A percentile compares a stretch with the other conserved stretches of the same genome.
phyloP scores from a whole-genome alignment of 805 yeast genomes.

The Wickerhamiella vanderwaltii region DNA sequence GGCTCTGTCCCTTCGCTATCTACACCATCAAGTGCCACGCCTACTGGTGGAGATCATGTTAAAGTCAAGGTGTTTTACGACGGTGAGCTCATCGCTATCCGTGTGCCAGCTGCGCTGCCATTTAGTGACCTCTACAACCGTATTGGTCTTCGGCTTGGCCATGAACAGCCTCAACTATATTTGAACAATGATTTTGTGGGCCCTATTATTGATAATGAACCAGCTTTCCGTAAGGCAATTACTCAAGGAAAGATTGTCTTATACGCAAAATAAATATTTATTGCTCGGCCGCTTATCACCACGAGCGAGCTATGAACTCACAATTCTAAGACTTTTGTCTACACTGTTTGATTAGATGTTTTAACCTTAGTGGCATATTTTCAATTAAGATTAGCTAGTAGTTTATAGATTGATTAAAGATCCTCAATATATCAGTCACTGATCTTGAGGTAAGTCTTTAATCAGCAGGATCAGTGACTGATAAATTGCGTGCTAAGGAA shows the following conservation, averaged over 20 bases:
- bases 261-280: constrained; percentile 12
- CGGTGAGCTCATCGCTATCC: constrained; percentile 31
- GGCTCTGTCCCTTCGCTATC: not conserved
- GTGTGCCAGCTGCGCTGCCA: constrained; percentile 26
- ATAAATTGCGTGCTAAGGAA: too few relatives aligned
- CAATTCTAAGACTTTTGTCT: too few relatives aligned
- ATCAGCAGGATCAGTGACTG: too few relatives aligned
- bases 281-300: not conserved
- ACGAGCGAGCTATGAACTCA: too few relatives aligned
- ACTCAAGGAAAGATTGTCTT: constrained; percentile 26
- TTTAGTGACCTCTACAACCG: constrained; percentile 25
- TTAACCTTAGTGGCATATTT: too few relatives aligned
- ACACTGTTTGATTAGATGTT: too few relatives aligned
- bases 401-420: too few relatives aligned
- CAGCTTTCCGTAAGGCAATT: constrained; percentile 23
- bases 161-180: constrained; percentile 22
- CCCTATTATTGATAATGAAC: constrained; percentile 22
- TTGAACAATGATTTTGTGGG: constrained; percentile 23
- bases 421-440: too few relatives aligned
- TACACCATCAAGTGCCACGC: constrained; percentile 3
- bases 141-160: constrained; percentile 26
- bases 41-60: constrained; percentile 16
- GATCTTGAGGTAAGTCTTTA: too few relatives aligned
- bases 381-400: too few relatives aligned
- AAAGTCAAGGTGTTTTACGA: constrained; percentile 31